Percentiles rank a stretch among this genome's conserved stretches.
phyloP scores from a whole-genome alignment of 2,329 filamentous ascomycete species.

The Emergomyces orientalis region DNA sequence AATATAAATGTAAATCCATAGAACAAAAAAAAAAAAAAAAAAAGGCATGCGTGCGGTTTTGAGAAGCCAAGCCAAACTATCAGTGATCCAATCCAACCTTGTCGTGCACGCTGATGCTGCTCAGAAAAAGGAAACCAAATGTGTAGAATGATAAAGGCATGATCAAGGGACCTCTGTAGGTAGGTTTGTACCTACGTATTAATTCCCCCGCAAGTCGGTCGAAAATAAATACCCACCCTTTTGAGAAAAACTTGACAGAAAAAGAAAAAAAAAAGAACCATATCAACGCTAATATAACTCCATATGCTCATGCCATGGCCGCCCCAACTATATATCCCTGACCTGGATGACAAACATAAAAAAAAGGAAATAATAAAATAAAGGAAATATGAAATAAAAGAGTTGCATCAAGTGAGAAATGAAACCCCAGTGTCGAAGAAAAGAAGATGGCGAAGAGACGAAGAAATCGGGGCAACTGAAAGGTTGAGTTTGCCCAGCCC shows the following conservation, averaged over 20 bases:
- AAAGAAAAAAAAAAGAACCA: not conserved
- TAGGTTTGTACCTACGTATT: not conserved
- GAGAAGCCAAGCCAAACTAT: not conserved
- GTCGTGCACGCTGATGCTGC: too few relatives aligned
- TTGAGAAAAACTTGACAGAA: not conserved
- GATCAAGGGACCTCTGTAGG: not conserved
- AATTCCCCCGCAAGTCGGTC: too few relatives aligned
- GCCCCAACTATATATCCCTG: conserved; percentile 2
- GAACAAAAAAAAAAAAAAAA: too few relatives aligned
- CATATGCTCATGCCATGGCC: conserved; percentile 6
- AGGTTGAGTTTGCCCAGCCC: not conserved
- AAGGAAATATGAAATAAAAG: not conserved
- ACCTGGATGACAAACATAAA: conserved; percentile 3
- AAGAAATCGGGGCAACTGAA: not conserved
- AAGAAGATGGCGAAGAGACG: too few relatives aligned
- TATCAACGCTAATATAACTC: conserved; percentile 3
- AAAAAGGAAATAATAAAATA: not conserved
- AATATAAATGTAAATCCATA: not conserved
- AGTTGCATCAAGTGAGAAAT: not conserved
- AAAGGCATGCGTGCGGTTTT: not conserved
- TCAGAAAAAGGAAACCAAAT: not conserved
- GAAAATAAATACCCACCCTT: not conserved
- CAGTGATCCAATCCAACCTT: too few relatives aligned
- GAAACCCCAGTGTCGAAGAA: not conserved
- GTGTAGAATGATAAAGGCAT: not conserved